Conservation (phyloP, 2,329 filamentous ascomycete species). For the Stemphylium lycopersici region DNA sequence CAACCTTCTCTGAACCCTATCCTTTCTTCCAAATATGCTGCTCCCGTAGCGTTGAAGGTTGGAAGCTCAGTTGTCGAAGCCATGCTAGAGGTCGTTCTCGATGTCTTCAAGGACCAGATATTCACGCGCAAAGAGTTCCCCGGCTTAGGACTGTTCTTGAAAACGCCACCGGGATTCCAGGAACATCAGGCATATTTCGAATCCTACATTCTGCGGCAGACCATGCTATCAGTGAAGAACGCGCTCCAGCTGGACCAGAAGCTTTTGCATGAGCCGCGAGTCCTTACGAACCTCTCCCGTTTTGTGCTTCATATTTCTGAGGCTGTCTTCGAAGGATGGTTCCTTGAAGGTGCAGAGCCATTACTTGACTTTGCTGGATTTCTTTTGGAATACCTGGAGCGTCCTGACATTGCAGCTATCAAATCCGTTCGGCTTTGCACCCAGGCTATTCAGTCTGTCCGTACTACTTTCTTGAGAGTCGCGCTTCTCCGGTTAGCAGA, state of each 20-base stretch:
- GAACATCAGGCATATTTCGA: slow-evolving; percentile 97
- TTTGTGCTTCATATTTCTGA: slow-evolving; percentile 84
- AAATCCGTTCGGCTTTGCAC: slow-evolving; percentile 93
- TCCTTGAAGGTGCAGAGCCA: slow-evolving; percentile 82
- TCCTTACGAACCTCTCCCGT: slow-evolving; percentile 84
- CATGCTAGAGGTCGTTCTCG: slow-evolving; percentile 76
- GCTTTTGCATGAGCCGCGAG: slow-evolving; percentile 76
- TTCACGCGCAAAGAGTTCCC: slow-evolving; percentile 87
- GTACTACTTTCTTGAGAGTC: slow-evolving; percentile 77
- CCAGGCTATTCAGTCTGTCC: slow-evolving; percentile 78
- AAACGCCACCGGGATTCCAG: slow-evolving; percentile 88
- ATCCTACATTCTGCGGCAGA: slow-evolving; percentile 81
- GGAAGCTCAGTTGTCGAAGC: slow-evolving; percentile 76
- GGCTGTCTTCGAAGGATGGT: slow-evolving; percentile 95
- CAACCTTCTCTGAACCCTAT: slow-evolving; percentile 68
- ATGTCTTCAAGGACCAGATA: slow-evolving; percentile 84
- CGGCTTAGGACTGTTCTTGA: slow-evolving; percentile 83
- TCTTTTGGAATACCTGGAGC: slow-evolving; percentile 85
- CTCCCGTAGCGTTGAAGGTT: slow-evolving; percentile 54
- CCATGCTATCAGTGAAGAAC: slow-evolving; percentile 72
- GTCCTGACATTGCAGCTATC: slow-evolving; percentile 76
- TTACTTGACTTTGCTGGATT: slow-evolving; percentile 86
- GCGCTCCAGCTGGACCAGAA: slow-evolving; percentile 74
- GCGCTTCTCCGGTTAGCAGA: slow-evolving; percentile 84
- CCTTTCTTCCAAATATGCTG: slow-evolving; percentile 64